Evolutionary conservation across 441 rosid species (phyloP), one percentile per base, ranked within the genome.

Genomic region (Geranium incanum): DNA sequence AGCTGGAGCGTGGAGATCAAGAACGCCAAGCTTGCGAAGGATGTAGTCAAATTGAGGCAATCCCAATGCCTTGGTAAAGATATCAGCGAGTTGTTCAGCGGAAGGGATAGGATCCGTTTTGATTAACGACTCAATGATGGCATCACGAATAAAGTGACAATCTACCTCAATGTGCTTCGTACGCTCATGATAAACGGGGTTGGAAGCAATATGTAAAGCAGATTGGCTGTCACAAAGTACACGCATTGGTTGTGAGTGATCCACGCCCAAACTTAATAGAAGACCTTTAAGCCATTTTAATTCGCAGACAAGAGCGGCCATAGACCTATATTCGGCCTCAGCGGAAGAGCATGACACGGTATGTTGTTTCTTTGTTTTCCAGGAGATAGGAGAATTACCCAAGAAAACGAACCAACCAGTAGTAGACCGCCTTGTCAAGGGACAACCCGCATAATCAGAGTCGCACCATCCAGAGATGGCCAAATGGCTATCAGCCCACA

Each of bases 351-450:
- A 41, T 19, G 65, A 9, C 2, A 74, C 19, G 2, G 1, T 69
- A 3, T 12, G 15, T 9, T 69, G 69, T n/a, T 74, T 74, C 45
- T 69, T 74, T 0, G 69, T 74, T 11, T 70, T 69, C 77, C 57
- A 69, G 0, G 73, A 69, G 12, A 69, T 11, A 0, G 66, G 39
- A 5, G 52, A 69, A 15, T 41, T 36, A 0, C 55, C 68, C 0
- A 69, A 19, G 0, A 36, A 0, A 5, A 74, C 18, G 43, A 68
- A 74, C 12, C 8, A 74, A 8, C 37, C 16, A 7, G 33, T 57
- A 4, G 69, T 5, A 39, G 77, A 74, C 1, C 55, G 9, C 2
- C 57, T 2, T 5, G 72, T 43, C 37, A 63, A 21, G 41, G 67
- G 75, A 48, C 60, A 72, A 28, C 70, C n/a, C 3, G 48, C 50